phyloP scores from a whole-genome alignment of 129 eudicot genomes.

The Rutidosis leptorrhynchoides region DNA sequence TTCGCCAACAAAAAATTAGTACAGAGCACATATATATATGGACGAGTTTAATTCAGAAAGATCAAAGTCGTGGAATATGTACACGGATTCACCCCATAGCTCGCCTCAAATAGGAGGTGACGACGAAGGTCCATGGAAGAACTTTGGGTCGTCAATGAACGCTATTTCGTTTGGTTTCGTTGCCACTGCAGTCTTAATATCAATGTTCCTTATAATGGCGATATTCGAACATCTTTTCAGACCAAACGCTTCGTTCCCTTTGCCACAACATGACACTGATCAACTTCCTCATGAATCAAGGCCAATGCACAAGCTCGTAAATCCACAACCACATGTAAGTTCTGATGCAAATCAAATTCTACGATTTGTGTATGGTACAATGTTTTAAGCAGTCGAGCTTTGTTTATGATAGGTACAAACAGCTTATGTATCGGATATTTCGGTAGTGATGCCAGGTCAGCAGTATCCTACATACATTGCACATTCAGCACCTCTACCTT shows the following conservation, averaged over 20 bases:
- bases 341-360: not conserved
- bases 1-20: constrained; percentile 1
- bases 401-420: constrained; percentile 46
- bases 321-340: constrained; percentile 34
- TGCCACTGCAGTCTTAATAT: constrained; percentile 74
- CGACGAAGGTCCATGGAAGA: constrained; percentile 61
- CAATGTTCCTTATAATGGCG: constrained; percentile 87
- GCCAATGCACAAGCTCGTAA: constrained; percentile 45
- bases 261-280: constrained; percentile 37
- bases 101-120: constrained; percentile 49
- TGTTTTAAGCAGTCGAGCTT: not conserved
- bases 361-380: not conserved
- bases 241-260: constrained; percentile 61
- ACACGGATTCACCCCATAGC: constrained; percentile 50
- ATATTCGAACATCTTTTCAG: constrained; percentile 75
- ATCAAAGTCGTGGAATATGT: constrained; percentile 64
- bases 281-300: constrained; percentile 37
- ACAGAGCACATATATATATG: constrained; percentile 30
- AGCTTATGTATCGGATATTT: constrained; percentile 52
- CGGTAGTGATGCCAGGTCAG: constrained; percentile 92
- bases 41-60: constrained; percentile 50
- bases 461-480: constrained; percentile 82
- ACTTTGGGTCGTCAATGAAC: constrained; percentile 68
- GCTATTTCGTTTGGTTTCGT: constrained; percentile 84
- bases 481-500: constrained; percentile 82